Conservation (phyloP, 768 basidiomycete genomes). For the Mycena kentingensis region DNA sequence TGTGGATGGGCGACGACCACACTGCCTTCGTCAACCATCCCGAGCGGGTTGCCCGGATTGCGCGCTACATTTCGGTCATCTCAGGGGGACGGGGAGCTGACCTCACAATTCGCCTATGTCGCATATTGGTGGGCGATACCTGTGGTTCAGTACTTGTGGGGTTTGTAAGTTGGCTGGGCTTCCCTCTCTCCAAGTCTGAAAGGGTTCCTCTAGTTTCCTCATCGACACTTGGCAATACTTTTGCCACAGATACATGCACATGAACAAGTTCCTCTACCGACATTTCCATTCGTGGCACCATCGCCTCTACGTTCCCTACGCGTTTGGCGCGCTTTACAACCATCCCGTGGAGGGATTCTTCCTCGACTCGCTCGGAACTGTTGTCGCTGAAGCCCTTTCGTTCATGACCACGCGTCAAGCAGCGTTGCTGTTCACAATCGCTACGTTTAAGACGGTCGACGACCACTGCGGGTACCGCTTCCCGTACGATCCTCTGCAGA, state of each 20-base stretch:
- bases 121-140: slow-evolving; percentile 96
- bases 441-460: slow-evolving; percentile 91
- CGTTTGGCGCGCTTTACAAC: slow-evolving; percentile 96
- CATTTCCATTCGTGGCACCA: slow-evolving; percentile 95
- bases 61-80: slow-evolving; percentile 41
- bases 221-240: slow-evolving; percentile 99
- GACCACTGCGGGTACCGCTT: slow-evolving; percentile 92
- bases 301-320: slow-evolving; percentile 93
- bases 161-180: slow-evolving; percentile 69
- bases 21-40: slow-evolving; percentile 41
- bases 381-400: slow-evolving; percentile 68
- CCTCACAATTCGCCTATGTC: slow-evolving; percentile 49
- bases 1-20: slow-evolving; percentile 58
- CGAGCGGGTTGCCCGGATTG: slow-evolving; percentile 44
- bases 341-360: slow-evolving; percentile 94
- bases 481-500: slow-evolving; percentile 90
- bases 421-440: slow-evolving; percentile 77
- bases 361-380: slow-evolving; percentile 82
- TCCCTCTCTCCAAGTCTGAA: not conserved
- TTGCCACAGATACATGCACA: slow-evolving; percentile 89
- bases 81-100: slow-evolving; percentile 42
- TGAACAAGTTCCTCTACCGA: slow-evolving; percentile 87
- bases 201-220: slow-evolving; percentile 61
- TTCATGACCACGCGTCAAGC: slow-evolving; percentile 81
- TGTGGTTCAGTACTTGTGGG: slow-evolving; percentile 64